These are phyloP conservation scores for Phialophora expanda DNA, from an alignment of 2,329 filamentous ascomycete genomes.

Conservation along the genomic window DNA sequence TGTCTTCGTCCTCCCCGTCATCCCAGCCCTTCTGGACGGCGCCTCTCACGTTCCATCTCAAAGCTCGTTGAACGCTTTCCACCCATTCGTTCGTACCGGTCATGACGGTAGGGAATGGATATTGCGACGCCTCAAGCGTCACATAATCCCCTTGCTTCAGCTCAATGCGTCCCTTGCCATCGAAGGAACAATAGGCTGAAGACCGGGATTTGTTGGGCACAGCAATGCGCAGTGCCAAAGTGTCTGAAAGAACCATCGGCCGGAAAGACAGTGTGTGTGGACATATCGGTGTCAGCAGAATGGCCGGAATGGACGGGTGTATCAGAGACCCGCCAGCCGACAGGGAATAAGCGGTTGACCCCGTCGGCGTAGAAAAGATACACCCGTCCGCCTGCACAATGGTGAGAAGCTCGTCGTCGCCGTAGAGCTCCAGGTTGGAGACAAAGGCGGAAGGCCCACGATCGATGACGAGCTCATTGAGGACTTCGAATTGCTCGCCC, in stretches of 20 bases:
- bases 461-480: slow-evolving; percentile 98
- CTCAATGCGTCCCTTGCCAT: slow-evolving; percentile 94
- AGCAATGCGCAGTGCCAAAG: slow-evolving; percentile 85
- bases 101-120: slow-evolving; percentile 95
- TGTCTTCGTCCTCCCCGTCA: slow-evolving; percentile 49
- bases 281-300: slow-evolving; percentile 95
- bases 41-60: slow-evolving; percentile 93
- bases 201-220: slow-evolving; percentile 84
- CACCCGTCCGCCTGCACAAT: slow-evolving; percentile 96
- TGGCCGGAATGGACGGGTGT: slow-evolving; percentile 94
- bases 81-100: slow-evolving; percentile 94
- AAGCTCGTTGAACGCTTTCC: slow-evolving; percentile 86
- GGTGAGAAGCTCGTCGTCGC: slow-evolving; percentile 91
- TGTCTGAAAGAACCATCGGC: slow-evolving; percentile 96
- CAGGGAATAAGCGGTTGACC: slow-evolving; percentile 91
- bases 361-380: slow-evolving; percentile 96
- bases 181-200: slow-evolving; percentile 95
- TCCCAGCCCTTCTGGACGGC: slow-evolving; percentile 88
- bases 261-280: slow-evolving; percentile 96
- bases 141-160: slow-evolving; percentile 92
- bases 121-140: slow-evolving; percentile 93
- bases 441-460: slow-evolving; percentile 96
- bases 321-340: slow-evolving; percentile 94
- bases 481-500: slow-evolving; percentile 94
- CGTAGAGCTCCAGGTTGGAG: slow-evolving; percentile 93